Evolutionary conservation across 1,284 basidiomycete genomes (phyloP), one percentile per base, ranked within the genome.

Genomic region (Phenoliferia sp.): DNA sequence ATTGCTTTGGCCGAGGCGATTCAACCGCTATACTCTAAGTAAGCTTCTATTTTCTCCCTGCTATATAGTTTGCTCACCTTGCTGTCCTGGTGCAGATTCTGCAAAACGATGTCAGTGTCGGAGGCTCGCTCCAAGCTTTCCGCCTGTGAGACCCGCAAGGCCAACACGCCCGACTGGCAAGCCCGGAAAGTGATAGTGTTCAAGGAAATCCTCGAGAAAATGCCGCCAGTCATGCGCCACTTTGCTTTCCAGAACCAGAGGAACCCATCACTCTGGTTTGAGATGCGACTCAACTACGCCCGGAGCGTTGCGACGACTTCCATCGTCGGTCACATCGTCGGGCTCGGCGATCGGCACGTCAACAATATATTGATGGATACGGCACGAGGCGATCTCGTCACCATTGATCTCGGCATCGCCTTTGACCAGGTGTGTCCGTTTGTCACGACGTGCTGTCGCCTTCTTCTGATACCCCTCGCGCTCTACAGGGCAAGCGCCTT

Each of bases 401-500:
- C 97, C 78, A 99, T 99, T 63, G 95, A 99, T 80, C 84, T 99
- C 35, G 95, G 95, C 2, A 92, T 98, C 64, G 93, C 94, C 0
- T 99, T 99, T 79, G 96, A 97, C 73, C 92, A 93, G 82, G 92
- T 90, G 67, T 75, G 84, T 74, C 4, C 36, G 59, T 31, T 28
- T 62, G 3, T 35, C 32, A 16, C 39, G 93, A 10, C 90, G 95
- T 77, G 97, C 97, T 63, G 94, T 98, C 79, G 84, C 97, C 34
- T 94, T 94, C 2, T 90, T 96, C 63, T 92, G 92, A 0, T 97
- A n/a, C n/a, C n/a, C n/a, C n/a, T n/a, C n/a, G n/a, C n/a, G n/a
- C 97, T 78, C 92, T 94, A 73, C 92, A 94, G 90, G 95, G 96
- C 17, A 90, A 89, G 76, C 81, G 87, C 28, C 82, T 99, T 5